phyloP scores from a whole-genome alignment of 2,329 filamentous ascomycete species.

The Epichloe scottii region DNA sequence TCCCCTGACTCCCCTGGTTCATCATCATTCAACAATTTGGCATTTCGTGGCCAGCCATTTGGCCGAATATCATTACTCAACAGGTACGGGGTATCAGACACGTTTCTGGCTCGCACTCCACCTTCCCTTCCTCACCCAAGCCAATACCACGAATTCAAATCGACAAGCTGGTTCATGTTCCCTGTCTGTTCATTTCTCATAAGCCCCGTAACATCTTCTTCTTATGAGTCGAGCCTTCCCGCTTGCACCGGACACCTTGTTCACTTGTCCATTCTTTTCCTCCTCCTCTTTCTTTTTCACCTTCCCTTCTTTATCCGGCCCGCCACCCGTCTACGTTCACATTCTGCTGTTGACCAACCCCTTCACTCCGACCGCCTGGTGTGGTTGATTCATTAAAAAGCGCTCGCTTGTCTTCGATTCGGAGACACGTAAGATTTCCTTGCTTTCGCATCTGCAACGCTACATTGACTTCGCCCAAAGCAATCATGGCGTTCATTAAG shows the following conservation, averaged over 20 bases:
- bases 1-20: too few relatives aligned
- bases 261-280: neutral
- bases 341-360: neutral
- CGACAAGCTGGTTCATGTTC: neutral
- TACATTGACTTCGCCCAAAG: neutral
- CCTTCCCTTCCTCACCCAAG: neutral
- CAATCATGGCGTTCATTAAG: slow-evolving; percentile 51
- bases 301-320: neutral
- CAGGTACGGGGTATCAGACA: neutral
- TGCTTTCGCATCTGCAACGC: neutral
- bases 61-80: neutral
- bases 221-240: neutral
- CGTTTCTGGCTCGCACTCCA: neutral
- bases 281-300: neutral
- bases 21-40: neutral
- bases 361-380: neutral
- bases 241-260: neutral
- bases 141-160: neutral
- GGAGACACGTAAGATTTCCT: neutral
- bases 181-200: neutral
- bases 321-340: neutral
- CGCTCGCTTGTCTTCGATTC: neutral
- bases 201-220: neutral
- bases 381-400: neutral
- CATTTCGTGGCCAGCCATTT: neutral